These are phyloP conservation scores for Taiozyma onychis DNA, from an alignment of 1,139 yeast species.

Conservation along the genomic window DNA sequence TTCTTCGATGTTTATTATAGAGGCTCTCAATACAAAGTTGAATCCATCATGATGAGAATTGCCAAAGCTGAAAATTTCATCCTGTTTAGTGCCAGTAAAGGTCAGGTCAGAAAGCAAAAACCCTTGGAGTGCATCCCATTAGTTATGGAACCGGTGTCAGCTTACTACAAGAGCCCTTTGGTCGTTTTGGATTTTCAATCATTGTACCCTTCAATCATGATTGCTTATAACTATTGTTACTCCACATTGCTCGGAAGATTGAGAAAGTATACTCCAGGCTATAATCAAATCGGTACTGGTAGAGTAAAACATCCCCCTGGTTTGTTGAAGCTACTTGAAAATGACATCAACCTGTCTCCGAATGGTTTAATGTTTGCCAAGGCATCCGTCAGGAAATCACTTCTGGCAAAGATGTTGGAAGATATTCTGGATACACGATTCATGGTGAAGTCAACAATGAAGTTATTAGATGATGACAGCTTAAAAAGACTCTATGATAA, in stretches of 20 bases:
- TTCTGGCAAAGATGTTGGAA: conserved; percentile 75
- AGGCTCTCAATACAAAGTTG: conserved; percentile 93
- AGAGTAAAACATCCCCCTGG: conserved; percentile 51
- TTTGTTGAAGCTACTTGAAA: conserved; percentile 44
- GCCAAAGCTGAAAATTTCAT: conserved; percentile 72
- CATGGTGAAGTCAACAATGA: conserved; percentile 72
- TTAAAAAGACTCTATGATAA: conserved; percentile 60
- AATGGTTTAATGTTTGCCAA: conserved; percentile 81
- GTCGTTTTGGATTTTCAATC: conserved; percentile 92
- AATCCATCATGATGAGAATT: conserved; percentile 69
- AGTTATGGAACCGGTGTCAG: conserved; percentile 87
- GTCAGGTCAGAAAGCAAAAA: conserved; percentile 78
- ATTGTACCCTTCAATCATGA: conserved; percentile 84
- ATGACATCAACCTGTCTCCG: conserved; percentile 67
- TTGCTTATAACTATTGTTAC: conserved; percentile 89
- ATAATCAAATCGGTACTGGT: conserved; percentile 47
- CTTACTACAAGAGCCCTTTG: conserved; percentile 81
- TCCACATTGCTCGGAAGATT: conserved; percentile 79
- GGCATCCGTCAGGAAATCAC: conserved; percentile 57
- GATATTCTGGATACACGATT: conserved; percentile 79
- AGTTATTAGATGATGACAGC: conserved; percentile 31
- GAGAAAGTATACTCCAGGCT: conserved; percentile 42
- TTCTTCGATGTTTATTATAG: conserved; percentile 81
- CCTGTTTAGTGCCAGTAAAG: conserved; percentile 72
- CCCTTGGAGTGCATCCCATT: conserved; percentile 85